These are phyloP conservation scores for Lactarius pseudohatsudake DNA, from an alignment of 768 basidiomycete genomes.

Conservation along the genomic window DNA sequence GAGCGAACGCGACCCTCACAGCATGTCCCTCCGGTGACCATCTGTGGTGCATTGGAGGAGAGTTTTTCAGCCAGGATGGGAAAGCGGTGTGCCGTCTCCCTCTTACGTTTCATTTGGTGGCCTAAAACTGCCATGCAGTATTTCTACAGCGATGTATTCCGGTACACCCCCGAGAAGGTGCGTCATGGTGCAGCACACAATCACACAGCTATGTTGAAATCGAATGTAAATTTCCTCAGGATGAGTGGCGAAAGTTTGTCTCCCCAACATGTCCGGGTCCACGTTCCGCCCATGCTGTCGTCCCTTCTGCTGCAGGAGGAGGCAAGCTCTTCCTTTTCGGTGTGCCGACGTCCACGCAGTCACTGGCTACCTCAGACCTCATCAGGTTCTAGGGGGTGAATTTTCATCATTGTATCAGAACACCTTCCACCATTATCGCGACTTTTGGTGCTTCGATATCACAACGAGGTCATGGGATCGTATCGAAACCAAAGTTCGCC, in stretches of 20 bases:
- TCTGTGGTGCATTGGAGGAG: slow-evolving; percentile 83
- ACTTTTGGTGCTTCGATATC: slow-evolving; percentile 88
- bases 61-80: slow-evolving; percentile 85
- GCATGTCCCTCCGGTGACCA: slow-evolving; percentile 79
- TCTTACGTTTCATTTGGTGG: background rate
- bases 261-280: slow-evolving; percentile 86
- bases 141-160: slow-evolving; percentile 85
- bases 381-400: slow-evolving; percentile 61
- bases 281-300: slow-evolving; percentile 82
- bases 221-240: slow-evolving; percentile 39
- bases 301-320: slow-evolving; percentile 70
- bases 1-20: slow-evolving; percentile 82
- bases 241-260: slow-evolving; percentile 88
- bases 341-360: slow-evolving; percentile 32
- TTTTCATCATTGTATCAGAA: slow-evolving; percentile 83
- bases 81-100: slow-evolving; percentile 56
- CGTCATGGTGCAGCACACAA: slow-evolving; percentile 11
- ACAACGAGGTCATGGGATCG: slow-evolving; percentile 79
- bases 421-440: slow-evolving; percentile 84
- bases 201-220: background rate
- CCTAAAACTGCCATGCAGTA: slow-evolving; percentile 44
- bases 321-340: slow-evolving; percentile 87
- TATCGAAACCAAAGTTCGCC: slow-evolving; percentile 81
- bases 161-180: slow-evolving; percentile 83
- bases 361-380: background rate